Evolutionary conservation across 331 rosid species (phyloP), one percentile per base, ranked within the genome.

Genomic region (Erythrophleum ivorense): DNA sequence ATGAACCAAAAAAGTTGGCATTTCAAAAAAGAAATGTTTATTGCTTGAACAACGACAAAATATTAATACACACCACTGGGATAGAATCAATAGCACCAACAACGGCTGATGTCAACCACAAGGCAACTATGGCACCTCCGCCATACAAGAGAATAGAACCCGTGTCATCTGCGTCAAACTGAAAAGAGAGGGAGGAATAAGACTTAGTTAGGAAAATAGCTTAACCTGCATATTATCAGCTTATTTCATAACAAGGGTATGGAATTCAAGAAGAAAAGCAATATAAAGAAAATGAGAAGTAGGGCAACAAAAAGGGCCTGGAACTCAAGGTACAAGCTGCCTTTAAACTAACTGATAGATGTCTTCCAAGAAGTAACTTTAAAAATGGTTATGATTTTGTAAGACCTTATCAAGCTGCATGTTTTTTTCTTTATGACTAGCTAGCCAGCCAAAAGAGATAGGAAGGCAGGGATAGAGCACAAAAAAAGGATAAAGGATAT

Each of bases 11-110:
- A 19, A 19, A 16, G 50, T 79, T 31, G 80, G 41, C 34, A 34
- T 63, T 38, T 0, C 7, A 24, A 1, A 55, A 14, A 1, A 65
- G 31, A 21, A 8, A 41, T 66, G 29, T 31, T 63, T 38, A 29
- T 3, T 9, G 71, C 68, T 57, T 15, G 29, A 63, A 81, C 21
- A 21, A 8, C 50, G 10, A 40, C 14, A 41, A 0, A 40, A 34
- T 21, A 48, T 0, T 36, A 3, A 41, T 55, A 84, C 97, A 1
- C 73, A 91, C 99, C 95, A 94, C 11, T 18, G 99, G 99, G 58
- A 96, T 88, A 65, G 97, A 82, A 82, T 96, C 99, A 64, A 96
- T 85, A 58, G 99, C 90, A 48, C 97, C 88, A 68, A 96, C 78
- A 46, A 96, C 14, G 1, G 94, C 97, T 6, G 99, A 88, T 72